These are phyloP conservation scores for Citrus medica DNA, from an alignment of 345 rosid species.

Conservation along the genomic window DNA sequence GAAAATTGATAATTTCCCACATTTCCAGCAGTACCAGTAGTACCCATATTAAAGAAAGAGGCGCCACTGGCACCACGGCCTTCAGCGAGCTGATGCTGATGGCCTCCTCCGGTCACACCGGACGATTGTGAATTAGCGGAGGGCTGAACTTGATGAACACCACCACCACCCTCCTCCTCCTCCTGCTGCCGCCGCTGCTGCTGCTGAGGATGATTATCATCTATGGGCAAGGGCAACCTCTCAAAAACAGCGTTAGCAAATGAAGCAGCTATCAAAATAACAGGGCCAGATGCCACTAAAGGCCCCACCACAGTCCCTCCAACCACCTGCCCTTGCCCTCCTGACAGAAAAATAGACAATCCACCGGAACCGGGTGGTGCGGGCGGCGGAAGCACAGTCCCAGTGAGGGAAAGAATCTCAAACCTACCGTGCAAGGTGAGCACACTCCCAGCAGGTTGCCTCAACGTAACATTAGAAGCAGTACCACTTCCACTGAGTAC, in stretches of 20 bases:
- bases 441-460: slow-evolving; percentile 66
- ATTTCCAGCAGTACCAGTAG: slow-evolving; percentile 18
- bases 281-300: slow-evolving; percentile 61
- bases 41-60: slow-evolving; percentile 32
- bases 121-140: slow-evolving; percentile 56
- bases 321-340: slow-evolving; percentile 79
- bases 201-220: too few species aligned
- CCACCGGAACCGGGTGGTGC: slow-evolving; percentile 83
- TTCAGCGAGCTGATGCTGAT: slow-evolving; percentile 20
- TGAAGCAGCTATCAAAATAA: slow-evolving; percentile 73
- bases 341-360: slow-evolving; percentile 62
- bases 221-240: slow-evolving; percentile 43
- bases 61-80: slow-evolving; percentile 24
- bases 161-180: slow-evolving; percentile 30
- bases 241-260: slow-evolving; percentile 74
- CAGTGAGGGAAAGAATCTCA: slow-evolving; percentile 72
- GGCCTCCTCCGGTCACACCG: slow-evolving; percentile 45
- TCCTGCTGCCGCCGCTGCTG: too few species aligned
- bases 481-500: slow-evolving; percentile 69
- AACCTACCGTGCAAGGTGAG: slow-evolving; percentile 78
- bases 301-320: slow-evolving; percentile 76
- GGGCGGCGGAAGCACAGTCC: slow-evolving; percentile 81
- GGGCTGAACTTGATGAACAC: slow-evolving; percentile 45
- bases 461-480: slow-evolving; percentile 57
- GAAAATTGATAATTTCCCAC: slow-evolving; percentile 51